Conservation (phyloP, 2,329 filamentous ascomycete genomes). For the Cytospora paraplurivora region DNA sequence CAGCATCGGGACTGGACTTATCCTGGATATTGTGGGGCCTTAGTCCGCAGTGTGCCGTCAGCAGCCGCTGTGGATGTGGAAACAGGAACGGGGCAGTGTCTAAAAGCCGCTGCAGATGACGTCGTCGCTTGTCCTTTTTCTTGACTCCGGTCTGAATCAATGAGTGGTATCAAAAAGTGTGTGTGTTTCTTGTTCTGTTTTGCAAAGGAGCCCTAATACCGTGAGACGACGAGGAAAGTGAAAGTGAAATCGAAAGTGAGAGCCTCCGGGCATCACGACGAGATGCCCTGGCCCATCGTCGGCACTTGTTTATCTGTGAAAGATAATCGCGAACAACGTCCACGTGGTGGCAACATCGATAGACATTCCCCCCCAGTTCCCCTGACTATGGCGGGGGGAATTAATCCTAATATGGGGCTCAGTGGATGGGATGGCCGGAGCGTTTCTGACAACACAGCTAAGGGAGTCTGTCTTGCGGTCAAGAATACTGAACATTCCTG, state of each 20-base stretch:
- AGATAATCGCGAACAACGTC: neutral
- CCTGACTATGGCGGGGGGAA: neutral
- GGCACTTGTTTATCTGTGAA: neutral
- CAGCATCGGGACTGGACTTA: too few species aligned
- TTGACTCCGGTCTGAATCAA: neutral
- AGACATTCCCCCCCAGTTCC: too few species aligned
- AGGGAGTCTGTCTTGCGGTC: too few species aligned
- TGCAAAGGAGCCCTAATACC: too few species aligned
- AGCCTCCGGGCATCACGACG: too few species aligned
- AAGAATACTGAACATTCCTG: too few species aligned
- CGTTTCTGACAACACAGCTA: neutral
- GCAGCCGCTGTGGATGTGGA: neutral
- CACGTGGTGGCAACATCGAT: neutral
- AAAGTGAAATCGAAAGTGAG: too few species aligned
- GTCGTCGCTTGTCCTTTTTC: neutral
- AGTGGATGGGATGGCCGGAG: neutral
- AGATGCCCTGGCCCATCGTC: neutral
- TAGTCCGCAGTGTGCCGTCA: neutral
- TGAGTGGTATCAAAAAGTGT: too few species aligned
- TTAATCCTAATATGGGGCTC: neutral
- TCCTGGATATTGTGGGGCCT: neutral
- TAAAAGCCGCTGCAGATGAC: neutral
- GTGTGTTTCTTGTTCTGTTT: too few species aligned
- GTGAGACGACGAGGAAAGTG: too few species aligned
- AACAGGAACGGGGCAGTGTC: neutral